These are phyloP conservation scores for Kodamaea neixiangensis DNA, from an alignment of 805 yeast species.

Conservation along the genomic window DNA sequence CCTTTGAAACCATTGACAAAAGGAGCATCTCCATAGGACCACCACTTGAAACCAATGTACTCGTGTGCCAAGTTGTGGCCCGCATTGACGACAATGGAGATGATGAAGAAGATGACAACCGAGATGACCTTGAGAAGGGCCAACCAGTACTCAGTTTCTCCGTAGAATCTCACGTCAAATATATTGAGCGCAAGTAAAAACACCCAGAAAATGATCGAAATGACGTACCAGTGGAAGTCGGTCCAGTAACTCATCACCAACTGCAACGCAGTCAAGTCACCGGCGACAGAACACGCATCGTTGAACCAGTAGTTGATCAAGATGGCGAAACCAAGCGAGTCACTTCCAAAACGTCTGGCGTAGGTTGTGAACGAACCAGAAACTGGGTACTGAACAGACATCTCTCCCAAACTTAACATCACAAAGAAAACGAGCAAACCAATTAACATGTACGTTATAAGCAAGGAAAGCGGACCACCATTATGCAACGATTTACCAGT, in stretches of 20 bases:
- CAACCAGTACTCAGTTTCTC: conserved; percentile 41
- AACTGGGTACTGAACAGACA: conserved; percentile 35
- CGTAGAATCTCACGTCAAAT: conserved; percentile 33
- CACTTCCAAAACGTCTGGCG: conserved; percentile 29
- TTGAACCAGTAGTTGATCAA: conserved; percentile 40
- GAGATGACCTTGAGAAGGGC: conserved; percentile 34
- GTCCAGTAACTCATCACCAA: conserved; percentile 38
- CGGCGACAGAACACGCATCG: conserved; percentile 33
- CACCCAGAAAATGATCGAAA: conserved; percentile 31
- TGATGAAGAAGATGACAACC: conserved; percentile 33
- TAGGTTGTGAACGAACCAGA: conserved; percentile 38
- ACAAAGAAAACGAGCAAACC: conserved; percentile 26
- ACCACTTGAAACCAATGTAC: conserved; percentile 46
- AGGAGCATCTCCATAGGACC: conserved; percentile 21
- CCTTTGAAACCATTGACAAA: conserved; percentile 22
- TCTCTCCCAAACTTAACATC: conserved; percentile 35
- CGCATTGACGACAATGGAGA: conserved; percentile 39
- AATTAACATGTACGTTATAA: conserved; percentile 22
- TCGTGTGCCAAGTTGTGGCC: conserved; percentile 36
- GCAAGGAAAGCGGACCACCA: conserved; percentile 22
- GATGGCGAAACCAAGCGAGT: conserved; percentile 34
- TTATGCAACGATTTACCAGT: conserved; percentile 24
- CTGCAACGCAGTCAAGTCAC: conserved; percentile 46
- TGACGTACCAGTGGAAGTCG: conserved; percentile 17
- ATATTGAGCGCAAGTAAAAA: conserved; percentile 29